Conservation (phyloP, 106 monocot species). For the Phalaenopsis aphrodite region DNA sequence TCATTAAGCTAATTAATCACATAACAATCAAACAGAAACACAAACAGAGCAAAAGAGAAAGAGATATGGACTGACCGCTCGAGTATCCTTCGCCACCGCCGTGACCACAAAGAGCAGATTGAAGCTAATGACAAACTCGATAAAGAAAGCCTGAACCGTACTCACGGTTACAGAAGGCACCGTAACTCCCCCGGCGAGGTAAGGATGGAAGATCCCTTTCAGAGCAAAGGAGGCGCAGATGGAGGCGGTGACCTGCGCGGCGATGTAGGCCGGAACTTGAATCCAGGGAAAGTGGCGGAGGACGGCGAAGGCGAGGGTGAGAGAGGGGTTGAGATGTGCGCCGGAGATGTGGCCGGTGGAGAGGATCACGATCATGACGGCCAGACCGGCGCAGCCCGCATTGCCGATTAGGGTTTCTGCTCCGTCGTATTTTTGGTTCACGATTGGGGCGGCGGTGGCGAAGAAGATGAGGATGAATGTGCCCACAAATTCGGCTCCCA, state of each 20-base stretch:
- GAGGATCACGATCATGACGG: slow-evolving; percentile 82
- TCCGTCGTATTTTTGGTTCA: slow-evolving; percentile 90
- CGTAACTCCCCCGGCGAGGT: slow-evolving; percentile 86
- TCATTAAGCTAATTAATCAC: neutral
- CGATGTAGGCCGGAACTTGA: slow-evolving; percentile 84
- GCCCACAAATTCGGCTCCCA: slow-evolving; percentile 86
- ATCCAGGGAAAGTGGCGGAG: slow-evolving; percentile 97
- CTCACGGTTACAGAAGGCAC: slow-evolving; percentile 59
- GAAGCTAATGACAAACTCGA: slow-evolving; percentile 82
- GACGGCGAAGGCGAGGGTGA: slow-evolving; percentile 82
- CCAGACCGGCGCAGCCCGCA: slow-evolving; percentile 74
- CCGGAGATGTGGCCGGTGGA: slow-evolving; percentile 99
- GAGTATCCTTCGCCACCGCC: slow-evolving; percentile 75
- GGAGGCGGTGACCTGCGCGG: slow-evolving; percentile 71
- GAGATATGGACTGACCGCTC: slow-evolving; percentile 25
- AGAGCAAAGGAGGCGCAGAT: slow-evolving; percentile 82
- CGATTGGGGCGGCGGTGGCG: slow-evolving; percentile 86
- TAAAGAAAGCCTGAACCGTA: slow-evolving; percentile 71
- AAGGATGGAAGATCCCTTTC: slow-evolving; percentile 72
- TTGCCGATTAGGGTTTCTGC: slow-evolving; percentile 77
- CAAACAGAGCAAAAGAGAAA: neutral
- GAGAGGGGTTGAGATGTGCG: slow-evolving; percentile 89
- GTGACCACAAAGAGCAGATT: slow-evolving; percentile 83
- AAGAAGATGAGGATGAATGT: slow-evolving; percentile 97
- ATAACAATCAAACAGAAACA: neutral